Evolutionary conservation across 2,329 filamentous ascomycete genomes (phyloP).

Genomic region (Akanthomyces lecanii): DNA sequence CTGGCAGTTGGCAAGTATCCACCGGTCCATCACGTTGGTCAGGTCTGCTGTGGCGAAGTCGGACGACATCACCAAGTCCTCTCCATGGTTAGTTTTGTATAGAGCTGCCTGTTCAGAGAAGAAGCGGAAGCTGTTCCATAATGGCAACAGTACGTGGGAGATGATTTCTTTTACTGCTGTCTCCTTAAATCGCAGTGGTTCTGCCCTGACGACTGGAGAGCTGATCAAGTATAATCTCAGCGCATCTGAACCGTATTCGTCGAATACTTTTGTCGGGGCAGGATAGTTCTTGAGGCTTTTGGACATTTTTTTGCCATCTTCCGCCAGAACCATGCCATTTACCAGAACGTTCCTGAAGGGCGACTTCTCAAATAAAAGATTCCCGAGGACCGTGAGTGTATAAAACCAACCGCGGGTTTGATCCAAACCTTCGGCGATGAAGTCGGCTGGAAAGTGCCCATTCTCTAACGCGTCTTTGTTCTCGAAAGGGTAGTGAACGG

Average conservation of each 20-base stretch:
- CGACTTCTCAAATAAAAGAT: conserved; percentile 24
- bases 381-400: conserved; percentile 25
- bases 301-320: conserved; percentile 29
- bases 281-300: conserved; percentile 29
- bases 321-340: conserved; percentile 27
- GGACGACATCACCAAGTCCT: conserved; percentile 20
- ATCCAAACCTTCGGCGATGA: conserved; percentile 27
- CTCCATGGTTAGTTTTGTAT: conserved; percentile 23
- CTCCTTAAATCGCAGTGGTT: conserved; percentile 26
- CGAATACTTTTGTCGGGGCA: conserved; percentile 22
- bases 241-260: conserved; percentile 26
- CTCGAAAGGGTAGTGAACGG: conserved; percentile 26
- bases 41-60: conserved; percentile 19
- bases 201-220: conserved; percentile 26
- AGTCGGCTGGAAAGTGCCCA: conserved; percentile 25
- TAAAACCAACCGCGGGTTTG: conserved; percentile 30
- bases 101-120: conserved; percentile 25
- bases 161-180: conserved; percentile 25
- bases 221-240: conserved; percentile 28
- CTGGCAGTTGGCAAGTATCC: conserved; percentile 84
- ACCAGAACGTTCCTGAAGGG: conserved; percentile 28
- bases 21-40: conserved; percentile 70
- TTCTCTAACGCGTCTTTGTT: conserved; percentile 23
- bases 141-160: conserved; percentile 24
- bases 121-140: conserved; percentile 29